phyloP scores from a whole-genome alignment of 2,329 filamentous ascomycete species.

The Colletotrichum tamarilloi region DNA sequence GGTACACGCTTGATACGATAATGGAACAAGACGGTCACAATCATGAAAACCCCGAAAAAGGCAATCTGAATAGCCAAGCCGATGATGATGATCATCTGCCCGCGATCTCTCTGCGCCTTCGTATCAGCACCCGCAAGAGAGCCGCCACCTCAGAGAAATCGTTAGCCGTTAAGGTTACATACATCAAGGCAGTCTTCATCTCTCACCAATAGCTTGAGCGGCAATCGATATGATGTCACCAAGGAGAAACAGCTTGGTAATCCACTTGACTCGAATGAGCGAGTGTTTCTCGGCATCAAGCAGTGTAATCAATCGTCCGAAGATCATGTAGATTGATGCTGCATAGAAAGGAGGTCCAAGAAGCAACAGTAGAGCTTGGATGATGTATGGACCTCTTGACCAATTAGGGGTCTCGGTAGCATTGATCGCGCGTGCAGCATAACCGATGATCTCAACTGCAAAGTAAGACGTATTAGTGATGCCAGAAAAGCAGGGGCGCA shows the following conservation, averaged over 20 bases:
- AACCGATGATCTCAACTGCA: constrained; percentile 62
- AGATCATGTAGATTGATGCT: constrained; percentile 62
- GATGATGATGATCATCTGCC: constrained; percentile 60
- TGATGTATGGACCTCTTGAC: constrained; percentile 49
- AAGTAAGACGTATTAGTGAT: background rate
- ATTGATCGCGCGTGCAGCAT: constrained; percentile 60
- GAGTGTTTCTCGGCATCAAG: constrained; percentile 48
- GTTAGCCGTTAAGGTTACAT: background rate
- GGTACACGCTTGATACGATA: constrained; percentile 39
- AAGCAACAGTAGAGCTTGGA: constrained; percentile 57
- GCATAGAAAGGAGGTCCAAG: constrained; percentile 59
- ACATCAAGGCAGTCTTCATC: background rate
- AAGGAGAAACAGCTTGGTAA: constrained; percentile 65
- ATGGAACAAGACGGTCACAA: constrained; percentile 60
- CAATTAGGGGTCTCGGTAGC: constrained; percentile 52
- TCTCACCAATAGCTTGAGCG: constrained; percentile 56
- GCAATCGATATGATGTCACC: constrained; percentile 65
- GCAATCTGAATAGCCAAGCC: constrained; percentile 66
- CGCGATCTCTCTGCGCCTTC: constrained; percentile 38
- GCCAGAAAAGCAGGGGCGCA: background rate
- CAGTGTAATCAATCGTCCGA: constrained; percentile 54
- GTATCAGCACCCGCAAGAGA: constrained; percentile 40
- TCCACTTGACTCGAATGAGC: constrained; percentile 49
- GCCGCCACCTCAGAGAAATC: background rate
- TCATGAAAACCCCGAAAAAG: constrained; percentile 65